Percentiles rank a stretch among this genome's conserved stretches.
Conservation (phyloP, 192 early-diverging fungal species). For the Backusella psychrophila region DNA sequence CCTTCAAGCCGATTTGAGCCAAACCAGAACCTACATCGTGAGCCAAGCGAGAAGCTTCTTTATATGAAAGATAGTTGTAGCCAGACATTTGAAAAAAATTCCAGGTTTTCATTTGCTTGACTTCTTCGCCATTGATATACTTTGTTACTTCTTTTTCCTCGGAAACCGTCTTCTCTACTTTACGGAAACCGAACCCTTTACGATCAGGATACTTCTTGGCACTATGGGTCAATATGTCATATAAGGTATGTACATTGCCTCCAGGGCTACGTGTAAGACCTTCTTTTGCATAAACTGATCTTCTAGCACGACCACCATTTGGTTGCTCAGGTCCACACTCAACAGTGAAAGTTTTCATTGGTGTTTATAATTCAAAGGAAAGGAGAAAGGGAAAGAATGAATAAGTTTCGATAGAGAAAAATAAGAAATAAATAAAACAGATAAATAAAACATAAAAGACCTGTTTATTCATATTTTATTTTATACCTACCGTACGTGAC, state of each 20-base stretch:
- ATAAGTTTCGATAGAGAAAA: background rate
- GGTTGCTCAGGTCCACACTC: constrained; percentile 30
- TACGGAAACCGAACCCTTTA: constrained; percentile 70
- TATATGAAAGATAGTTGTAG: constrained; percentile 84
- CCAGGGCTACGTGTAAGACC: constrained; percentile 42
- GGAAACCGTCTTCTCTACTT: constrained; percentile 59
- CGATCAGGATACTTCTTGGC: constrained; percentile 52
- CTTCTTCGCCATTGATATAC: constrained; percentile 52
- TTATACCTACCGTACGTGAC: background rate
- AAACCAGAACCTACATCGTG: constrained; percentile 72
- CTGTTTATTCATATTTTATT: background rate
- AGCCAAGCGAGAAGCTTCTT: constrained; percentile 56
- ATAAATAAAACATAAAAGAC: background rate
- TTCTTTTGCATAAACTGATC: constrained; percentile 44
- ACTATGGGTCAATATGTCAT: constrained; percentile 66
- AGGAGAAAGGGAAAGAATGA: background rate
- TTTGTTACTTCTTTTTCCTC: constrained; percentile 76
- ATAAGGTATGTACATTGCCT: constrained; percentile 60
- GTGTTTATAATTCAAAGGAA: constrained; percentile 5
- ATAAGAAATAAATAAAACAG: background rate
- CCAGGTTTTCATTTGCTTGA: constrained; percentile 77
- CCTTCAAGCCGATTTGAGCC: constrained; percentile 54
- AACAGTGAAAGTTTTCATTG: constrained; percentile 25
- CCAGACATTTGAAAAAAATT: constrained; percentile 74
- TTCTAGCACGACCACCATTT: constrained; percentile 37